Conservation (phyloP, 768 basidiomycete genomes). For the Infundibulicybe gibba region DNA sequence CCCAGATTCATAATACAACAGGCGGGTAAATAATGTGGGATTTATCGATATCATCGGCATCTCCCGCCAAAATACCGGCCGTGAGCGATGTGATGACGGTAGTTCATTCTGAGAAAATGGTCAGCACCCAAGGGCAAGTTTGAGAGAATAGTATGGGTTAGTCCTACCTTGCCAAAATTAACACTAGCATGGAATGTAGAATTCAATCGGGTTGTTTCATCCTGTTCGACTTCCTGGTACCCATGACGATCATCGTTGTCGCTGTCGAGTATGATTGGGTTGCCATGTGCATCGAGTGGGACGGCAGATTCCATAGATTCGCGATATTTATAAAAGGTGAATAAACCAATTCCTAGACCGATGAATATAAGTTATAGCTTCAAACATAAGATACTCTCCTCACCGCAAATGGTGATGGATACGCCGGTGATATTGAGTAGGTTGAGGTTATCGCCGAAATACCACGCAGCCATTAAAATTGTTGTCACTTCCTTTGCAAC, state of each 20-base stretch:
- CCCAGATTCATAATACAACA: slow-evolving; percentile 23
- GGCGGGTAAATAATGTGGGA: slow-evolving; percentile 35
- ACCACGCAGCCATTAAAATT: slow-evolving; percentile 87
- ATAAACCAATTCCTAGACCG: slow-evolving; percentile 78
- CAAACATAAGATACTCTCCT: slow-evolving; percentile 17
- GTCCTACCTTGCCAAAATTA: slow-evolving; percentile 31
- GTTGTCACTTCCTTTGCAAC: slow-evolving; percentile 98
- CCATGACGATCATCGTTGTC: slow-evolving; percentile 24
- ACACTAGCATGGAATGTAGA: slow-evolving; percentile 24
- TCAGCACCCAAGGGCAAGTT: neutral
- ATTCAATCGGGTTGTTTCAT: slow-evolving; percentile 38
- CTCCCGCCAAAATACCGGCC: slow-evolving; percentile 36
- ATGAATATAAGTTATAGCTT: neutral
- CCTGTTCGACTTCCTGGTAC: slow-evolving; percentile 31
- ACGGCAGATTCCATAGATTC: slow-evolving; percentile 73
- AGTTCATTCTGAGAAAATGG: slow-evolving; percentile 19
- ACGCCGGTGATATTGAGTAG: slow-evolving; percentile 90
- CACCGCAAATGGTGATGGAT: slow-evolving; percentile 86
- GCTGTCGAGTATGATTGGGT: slow-evolving; percentile 53
- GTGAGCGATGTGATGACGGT: slow-evolving; percentile 12
- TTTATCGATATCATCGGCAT: slow-evolving; percentile 35
- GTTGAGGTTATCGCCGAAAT: slow-evolving; percentile 91
- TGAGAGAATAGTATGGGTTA: slow-evolving; percentile 7
- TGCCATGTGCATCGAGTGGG: slow-evolving; percentile 74
- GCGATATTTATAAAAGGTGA: slow-evolving; percentile 95